Percentiles rank a stretch among this genome's conserved stretches.
Evolutionary conservation across 1,139 yeast species (phyloP).

Genomic region (Magnusiomyces sp.): DNA sequence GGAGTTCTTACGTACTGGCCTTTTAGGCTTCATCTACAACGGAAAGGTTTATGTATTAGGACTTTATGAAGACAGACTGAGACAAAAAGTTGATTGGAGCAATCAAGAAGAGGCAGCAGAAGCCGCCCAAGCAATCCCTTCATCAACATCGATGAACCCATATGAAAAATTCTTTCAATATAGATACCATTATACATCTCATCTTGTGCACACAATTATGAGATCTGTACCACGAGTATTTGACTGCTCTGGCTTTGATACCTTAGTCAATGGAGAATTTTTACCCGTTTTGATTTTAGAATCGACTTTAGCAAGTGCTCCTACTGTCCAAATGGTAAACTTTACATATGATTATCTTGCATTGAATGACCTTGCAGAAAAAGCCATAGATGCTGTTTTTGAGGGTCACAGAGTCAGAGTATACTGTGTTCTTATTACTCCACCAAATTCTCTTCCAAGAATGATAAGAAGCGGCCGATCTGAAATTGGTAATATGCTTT

Average conservation of each 20-base stretch:
- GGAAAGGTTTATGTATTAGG: constrained; percentile 89
- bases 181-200: constrained; percentile 78
- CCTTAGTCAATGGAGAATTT: constrained; percentile 75
- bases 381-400: constrained; percentile 60
- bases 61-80: constrained; percentile 79
- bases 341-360: constrained; percentile 45
- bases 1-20: constrained; percentile 83
- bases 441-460: constrained; percentile 77
- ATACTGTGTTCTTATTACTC: constrained; percentile 74
- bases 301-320: constrained; percentile 54
- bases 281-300: constrained; percentile 84
- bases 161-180: constrained; percentile 21
- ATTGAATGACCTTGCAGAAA: constrained; percentile 65
- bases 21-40: constrained; percentile 76
- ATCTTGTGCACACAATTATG: constrained; percentile 69
- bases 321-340: constrained; percentile 58
- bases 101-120: constrained; percentile 17
- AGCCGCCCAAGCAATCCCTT: background rate
- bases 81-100: constrained; percentile 45
- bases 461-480: constrained; percentile 74
- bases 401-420: constrained; percentile 68
- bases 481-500: constrained; percentile 90
- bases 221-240: constrained; percentile 73
- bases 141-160: background rate
- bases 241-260: constrained; percentile 89